Conservation (phyloP, 345 rosid genomes). For the Cardamine chenopodiifolia region DNA sequence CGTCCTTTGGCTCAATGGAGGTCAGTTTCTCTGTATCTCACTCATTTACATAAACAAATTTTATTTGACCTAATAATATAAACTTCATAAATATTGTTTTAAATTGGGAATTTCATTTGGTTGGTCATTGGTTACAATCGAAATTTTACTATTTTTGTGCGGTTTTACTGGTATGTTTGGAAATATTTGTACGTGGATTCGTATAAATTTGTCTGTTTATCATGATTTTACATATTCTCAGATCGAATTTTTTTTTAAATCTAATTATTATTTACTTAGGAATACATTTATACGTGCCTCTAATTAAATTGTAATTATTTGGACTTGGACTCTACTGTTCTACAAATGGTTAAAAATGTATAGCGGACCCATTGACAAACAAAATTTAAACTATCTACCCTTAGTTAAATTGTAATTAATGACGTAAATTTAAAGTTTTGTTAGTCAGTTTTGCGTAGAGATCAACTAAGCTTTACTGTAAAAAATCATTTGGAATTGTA, state of each 20-base stretch:
- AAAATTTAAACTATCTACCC: too few relatives aligned
- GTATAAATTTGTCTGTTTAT: background rate
- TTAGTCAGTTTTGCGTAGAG: too few relatives aligned
- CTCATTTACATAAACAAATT: background rate
- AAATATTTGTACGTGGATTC: background rate
- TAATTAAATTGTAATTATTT: background rate
- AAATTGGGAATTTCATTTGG: background rate
- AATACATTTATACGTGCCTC: background rate
- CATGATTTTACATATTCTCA: background rate
- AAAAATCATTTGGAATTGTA: too few relatives aligned
- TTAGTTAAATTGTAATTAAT: too few relatives aligned
- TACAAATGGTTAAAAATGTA: background rate
- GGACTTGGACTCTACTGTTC: background rate
- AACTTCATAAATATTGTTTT: background rate
- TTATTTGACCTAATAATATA: background rate
- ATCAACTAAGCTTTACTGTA: too few relatives aligned
- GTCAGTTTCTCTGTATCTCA: constrained; percentile 33
- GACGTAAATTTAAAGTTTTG: too few relatives aligned
- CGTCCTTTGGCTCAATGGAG: constrained; percentile 82
- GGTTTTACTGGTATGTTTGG: background rate
- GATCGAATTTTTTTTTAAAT: too few relatives aligned
- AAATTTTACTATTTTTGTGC: background rate
- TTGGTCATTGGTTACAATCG: background rate
- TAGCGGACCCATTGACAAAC: background rate
- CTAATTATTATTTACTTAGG: background rate